These are phyloP conservation scores for Irpex sp. DNA, from an alignment of 1,284 basidiomycete genomes.

Conservation along the genomic window DNA sequence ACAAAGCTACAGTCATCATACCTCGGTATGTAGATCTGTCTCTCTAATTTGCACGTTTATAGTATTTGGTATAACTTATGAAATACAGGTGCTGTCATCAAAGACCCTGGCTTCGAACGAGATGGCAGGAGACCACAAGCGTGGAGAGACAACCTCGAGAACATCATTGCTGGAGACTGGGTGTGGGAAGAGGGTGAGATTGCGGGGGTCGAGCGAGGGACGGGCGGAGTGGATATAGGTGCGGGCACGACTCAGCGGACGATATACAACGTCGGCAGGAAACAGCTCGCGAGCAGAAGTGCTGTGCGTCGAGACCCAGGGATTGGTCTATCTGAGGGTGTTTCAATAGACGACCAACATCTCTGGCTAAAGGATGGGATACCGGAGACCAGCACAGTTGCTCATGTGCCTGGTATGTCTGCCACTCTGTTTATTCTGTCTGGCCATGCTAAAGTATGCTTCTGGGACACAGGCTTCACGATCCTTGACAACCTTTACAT, in stretches of 20 bases:
- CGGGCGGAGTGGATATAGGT: conserved; percentile 15
- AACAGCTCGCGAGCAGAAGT: conserved; percentile 28
- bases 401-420: conserved; percentile 56
- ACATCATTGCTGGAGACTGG: conserved; percentile 63
- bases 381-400: conserved; percentile 47
- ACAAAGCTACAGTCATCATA: conserved; percentile 25
- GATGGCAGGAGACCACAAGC: conserved; percentile 48
- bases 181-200: conserved; percentile 56
- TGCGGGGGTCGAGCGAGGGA: conserved; percentile 35
- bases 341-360: conserved; percentile 47
- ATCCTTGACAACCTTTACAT: conserved; percentile 75
- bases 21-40: conserved; percentile 16
- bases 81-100: conserved; percentile 32
- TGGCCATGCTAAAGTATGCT: background rate
- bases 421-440: too few species aligned
- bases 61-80: conserved; percentile 24
- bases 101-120: conserved; percentile 29
- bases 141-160: conserved; percentile 53
- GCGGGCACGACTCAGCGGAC: conserved; percentile 16
- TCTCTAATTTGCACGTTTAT: conserved; percentile 4
- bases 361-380: conserved; percentile 48
- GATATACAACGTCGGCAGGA: conserved; percentile 28
- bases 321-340: conserved; percentile 21
- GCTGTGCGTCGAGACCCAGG: conserved; percentile 20
- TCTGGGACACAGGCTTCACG: conserved; percentile 59